Evolutionary conservation across 805 yeast species (phyloP).

Genomic region (Yamadazyma kitorensis): DNA sequence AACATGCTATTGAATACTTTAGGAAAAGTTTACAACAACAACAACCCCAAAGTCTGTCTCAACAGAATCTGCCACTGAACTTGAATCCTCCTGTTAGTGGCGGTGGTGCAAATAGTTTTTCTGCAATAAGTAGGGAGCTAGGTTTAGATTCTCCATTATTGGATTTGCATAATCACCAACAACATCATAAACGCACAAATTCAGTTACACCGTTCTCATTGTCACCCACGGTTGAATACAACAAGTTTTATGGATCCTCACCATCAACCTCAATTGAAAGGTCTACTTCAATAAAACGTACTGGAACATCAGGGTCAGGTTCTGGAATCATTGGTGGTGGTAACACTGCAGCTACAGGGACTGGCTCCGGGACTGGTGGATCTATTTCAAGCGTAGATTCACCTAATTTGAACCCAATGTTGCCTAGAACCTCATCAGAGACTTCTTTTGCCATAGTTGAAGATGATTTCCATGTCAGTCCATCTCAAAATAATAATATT

Average conservation of each 20-base stretch:
- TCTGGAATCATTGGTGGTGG: too few relatives aligned
- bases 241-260: conserved; percentile 9
- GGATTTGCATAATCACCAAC: conserved; percentile 11
- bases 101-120: too few relatives aligned
- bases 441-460: conserved; percentile 55
- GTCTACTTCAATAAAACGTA: conserved; percentile 3
- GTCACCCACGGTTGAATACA: conserved; percentile 36
- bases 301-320: conserved; percentile 14
- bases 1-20: conserved; percentile 41
- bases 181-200: conserved; percentile 30
- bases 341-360: neutral
- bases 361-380: conserved; percentile 9
- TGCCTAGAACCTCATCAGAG: conserved; percentile 52
- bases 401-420: conserved; percentile 47
- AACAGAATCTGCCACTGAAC: conserved; percentile 5
- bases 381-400: conserved; percentile 47
- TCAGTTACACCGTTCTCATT: conserved; percentile 46
- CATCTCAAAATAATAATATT: conserved; percentile 17
- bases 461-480: conserved; percentile 42
- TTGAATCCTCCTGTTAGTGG: neutral
- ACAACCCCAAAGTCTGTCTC: neutral
- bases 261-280: conserved; percentile 8
- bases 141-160: conserved; percentile 23
- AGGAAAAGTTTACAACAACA: conserved; percentile 23
- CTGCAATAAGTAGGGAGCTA: too few relatives aligned